These are phyloP conservation scores for Symbiodinium natans DNA, from an alignment of 73 alveolate genomes.

Conservation along the genomic window DNA sequence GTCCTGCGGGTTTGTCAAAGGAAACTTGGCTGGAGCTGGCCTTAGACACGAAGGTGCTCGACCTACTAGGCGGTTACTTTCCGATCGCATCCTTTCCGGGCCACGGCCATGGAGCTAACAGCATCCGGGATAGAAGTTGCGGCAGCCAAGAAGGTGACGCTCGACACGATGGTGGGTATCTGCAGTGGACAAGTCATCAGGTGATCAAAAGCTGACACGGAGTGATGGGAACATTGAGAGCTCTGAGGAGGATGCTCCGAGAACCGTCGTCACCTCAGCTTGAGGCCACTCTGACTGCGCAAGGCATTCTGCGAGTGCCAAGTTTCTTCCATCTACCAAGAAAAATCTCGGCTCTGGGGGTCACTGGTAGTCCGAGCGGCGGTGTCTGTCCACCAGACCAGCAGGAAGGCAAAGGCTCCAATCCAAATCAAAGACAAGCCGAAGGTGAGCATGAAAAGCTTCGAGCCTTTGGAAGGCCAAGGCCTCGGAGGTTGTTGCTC, in stretches of 20 bases:
- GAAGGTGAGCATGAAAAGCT: conserved; percentile 31
- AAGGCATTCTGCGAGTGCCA: neutral
- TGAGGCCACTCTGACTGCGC: no score
- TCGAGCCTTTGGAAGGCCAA: conserved; percentile 71
- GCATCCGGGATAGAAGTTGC: neutral
- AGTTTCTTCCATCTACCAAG: neutral
- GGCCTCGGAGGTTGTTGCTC: conserved; percentile 17
- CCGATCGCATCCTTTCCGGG: neutral
- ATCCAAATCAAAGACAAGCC: conserved; percentile 51
- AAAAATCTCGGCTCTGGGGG: neutral
- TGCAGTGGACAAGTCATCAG: neutral
- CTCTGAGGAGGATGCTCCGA: conserved; percentile 39
- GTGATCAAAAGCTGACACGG: neutral
- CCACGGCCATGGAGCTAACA: conserved; percentile 24
- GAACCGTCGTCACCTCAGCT: conserved; percentile 41
- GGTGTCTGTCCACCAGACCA: conserved; percentile 76
- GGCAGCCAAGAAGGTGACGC: conserved; percentile 11
- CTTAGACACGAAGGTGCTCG: neutral
- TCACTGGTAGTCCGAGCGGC: neutral
- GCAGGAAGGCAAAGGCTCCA: conserved; percentile 56
- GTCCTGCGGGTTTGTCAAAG: neutral
- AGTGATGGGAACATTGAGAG: neutral
- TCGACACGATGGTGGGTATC: neutral
- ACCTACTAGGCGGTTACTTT: neutral
- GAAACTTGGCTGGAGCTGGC: neutral